phyloP scores from a whole-genome alignment of 2,329 filamentous ascomycete species.

The Aureobasidium leucospermi region DNA sequence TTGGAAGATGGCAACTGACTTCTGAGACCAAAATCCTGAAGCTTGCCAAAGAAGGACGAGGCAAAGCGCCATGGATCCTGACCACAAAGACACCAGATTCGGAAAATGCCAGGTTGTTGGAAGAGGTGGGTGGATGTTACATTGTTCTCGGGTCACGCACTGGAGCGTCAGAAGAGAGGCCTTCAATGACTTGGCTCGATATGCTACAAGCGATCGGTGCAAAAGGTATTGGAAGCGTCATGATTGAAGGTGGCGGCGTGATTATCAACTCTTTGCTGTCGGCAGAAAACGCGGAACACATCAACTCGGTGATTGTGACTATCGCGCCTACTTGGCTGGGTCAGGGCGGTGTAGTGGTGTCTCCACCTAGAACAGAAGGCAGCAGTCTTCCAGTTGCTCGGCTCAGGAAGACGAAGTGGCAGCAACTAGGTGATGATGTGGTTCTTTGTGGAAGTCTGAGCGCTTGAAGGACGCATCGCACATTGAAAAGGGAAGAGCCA shows the following conservation, averaged over 20 bases:
- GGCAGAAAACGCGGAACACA: slow-evolving; percentile 50
- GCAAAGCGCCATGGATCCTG: slow-evolving; percentile 68
- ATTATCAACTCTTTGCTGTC: slow-evolving; percentile 75
- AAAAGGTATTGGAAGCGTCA: slow-evolving; percentile 66
- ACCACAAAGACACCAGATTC: slow-evolving; percentile 37
- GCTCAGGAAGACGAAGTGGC: slow-evolving; percentile 62
- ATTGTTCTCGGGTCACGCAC: slow-evolving; percentile 16
- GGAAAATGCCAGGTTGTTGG: slow-evolving; percentile 34
- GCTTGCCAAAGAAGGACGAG: slow-evolving; percentile 56
- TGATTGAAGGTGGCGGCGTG: slow-evolving; percentile 82
- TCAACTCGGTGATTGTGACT: slow-evolving; percentile 77
- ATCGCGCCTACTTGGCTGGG: slow-evolving; percentile 90
- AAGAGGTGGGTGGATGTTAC: slow-evolving; percentile 19
- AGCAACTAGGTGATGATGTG: slow-evolving; percentile 72
- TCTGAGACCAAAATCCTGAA: slow-evolving; percentile 54
- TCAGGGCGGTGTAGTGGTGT: slow-evolving; percentile 68
- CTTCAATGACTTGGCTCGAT: slow-evolving; percentile 46
- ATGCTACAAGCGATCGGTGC: slow-evolving; percentile 52
- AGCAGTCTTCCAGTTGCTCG: slow-evolving; percentile 52
- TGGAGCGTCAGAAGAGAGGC: background rate
- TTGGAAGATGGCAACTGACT: slow-evolving; percentile 61
- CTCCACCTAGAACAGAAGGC: slow-evolving; percentile 52
- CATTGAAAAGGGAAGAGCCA: background rate
- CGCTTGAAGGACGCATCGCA: background rate
- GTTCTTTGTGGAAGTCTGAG: slow-evolving; percentile 65